These are phyloP conservation scores for Penicillium concentricum DNA, from an alignment of 2,329 filamentous ascomycete genomes.

Conservation along the genomic window DNA sequence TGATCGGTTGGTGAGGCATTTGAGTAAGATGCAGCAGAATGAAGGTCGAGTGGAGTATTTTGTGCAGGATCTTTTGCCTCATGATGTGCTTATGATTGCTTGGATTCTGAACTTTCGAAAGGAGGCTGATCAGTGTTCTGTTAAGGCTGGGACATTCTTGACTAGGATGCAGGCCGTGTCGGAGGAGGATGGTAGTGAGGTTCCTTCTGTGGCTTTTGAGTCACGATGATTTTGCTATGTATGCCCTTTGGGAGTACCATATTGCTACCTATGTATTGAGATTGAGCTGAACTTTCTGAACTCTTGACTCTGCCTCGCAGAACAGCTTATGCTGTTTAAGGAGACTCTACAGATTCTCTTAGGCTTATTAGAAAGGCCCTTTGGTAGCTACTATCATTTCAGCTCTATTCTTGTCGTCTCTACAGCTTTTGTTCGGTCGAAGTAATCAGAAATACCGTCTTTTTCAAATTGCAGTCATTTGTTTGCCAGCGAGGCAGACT, in stretches of 20 bases:
- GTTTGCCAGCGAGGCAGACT: not conserved
- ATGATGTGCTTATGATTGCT: slow-evolving; percentile 8
- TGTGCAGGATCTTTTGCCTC: slow-evolving; percentile 3
- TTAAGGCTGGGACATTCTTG: slow-evolving; percentile 1
- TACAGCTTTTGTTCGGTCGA: not conserved
- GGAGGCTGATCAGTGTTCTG: slow-evolving; percentile 6
- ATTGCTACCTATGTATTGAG: not conserved
- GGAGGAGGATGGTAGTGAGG: not conserved
- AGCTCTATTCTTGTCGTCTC: not conserved
- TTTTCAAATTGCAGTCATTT: not conserved
- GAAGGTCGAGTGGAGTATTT: slow-evolving; percentile 9
- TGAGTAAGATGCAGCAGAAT: slow-evolving; percentile 7
- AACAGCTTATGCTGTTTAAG: not conserved
- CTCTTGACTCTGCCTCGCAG: not conserved
- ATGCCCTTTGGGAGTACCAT: not conserved
- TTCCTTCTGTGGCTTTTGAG: slow-evolving; percentile 1
- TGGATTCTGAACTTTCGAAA: slow-evolving; percentile 5
- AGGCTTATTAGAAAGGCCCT: not conserved
- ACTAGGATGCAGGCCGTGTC: not conserved
- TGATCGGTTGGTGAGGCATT: slow-evolving; percentile 5
- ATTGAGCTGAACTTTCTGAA: not conserved
- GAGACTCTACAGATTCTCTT: not conserved
- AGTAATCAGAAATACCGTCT: not conserved
- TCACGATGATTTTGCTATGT: not conserved
- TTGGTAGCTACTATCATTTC: not conserved